A percentile compares a stretch with the other conserved stretches of the same genome.
Evolutionary conservation across 2,329 filamentous ascomycete genomes (phyloP).

Genomic region (Calonectria pauciramosa): DNA sequence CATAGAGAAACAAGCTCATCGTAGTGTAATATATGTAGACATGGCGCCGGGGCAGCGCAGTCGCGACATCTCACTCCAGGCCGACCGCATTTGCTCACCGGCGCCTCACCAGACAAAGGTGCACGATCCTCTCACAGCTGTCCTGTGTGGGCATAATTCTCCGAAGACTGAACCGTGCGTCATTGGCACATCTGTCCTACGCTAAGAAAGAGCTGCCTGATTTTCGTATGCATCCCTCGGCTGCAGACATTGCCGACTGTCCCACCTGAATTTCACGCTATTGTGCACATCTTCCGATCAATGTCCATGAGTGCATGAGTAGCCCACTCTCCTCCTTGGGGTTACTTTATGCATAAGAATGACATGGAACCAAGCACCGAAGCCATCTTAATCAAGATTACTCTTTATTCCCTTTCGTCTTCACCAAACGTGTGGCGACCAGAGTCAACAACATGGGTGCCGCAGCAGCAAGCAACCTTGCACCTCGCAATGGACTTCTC

Average conservation of each 20-base stretch:
- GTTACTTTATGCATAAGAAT: not conserved
- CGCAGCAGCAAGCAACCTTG: too few relatives aligned
- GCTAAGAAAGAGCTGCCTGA: not conserved
- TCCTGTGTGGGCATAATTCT: not conserved
- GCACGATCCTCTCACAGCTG: not conserved
- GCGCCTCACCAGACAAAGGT: not conserved
- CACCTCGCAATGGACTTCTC: accelerated
- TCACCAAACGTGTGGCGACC: not conserved
- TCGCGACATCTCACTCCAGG: not conserved
- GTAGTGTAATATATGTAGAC: not conserved
- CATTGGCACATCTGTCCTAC: not conserved
- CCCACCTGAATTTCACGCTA: not conserved
- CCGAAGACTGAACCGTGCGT: not conserved
- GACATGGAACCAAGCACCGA: not conserved
- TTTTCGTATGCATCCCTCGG: not conserved
- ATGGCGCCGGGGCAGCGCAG: not conserved
- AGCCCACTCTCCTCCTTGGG: not conserved
- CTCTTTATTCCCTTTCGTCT: too few relatives aligned
- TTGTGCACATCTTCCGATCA: not conserved
- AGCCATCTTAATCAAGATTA: not conserved
- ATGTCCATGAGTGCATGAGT: not conserved
- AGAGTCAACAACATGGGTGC: not conserved
- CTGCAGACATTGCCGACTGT: not conserved
- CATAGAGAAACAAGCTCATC: not conserved
- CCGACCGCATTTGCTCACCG: not conserved